Base-by-base conservation (phyloP, 805 yeast genomes). In the Trichomonascus vanleenenianus region DNA sequence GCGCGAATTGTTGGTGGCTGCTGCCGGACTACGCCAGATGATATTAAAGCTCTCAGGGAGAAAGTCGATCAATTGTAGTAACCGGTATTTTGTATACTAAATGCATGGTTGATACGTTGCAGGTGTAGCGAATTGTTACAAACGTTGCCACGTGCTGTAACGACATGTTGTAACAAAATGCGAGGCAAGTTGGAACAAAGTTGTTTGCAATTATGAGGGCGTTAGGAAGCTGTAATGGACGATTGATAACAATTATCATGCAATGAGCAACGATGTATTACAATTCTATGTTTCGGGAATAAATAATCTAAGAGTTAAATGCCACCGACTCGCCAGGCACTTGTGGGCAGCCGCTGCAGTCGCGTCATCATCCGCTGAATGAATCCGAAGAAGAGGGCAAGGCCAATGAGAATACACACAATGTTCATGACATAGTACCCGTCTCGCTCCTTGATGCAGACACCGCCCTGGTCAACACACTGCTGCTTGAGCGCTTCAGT, bases 401-500 rank as follows among this genome's bases (percentile, higher is more conserved):
- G 45, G 1, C 97, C 97, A 30, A 84, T 44, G 0, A 61, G 43
- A 2, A 89, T 75, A 63, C 97, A 91, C 10, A 86, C 48, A 7
- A 76, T 44, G 59, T 88, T 91, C 34, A 94, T 82, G 42, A 74
- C 71, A 64, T 81, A 87, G 65, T 89, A 91, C 0, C 98, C 98
- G 63, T 93, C 97, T 44, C 74, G 70, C 1, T 74, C 44, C 2
- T 76, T 64, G 0, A 57, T 48, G 48, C 87, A 78, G 2, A 48
- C 46, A 1, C 96, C 96, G 5, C 78, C 79, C 1, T 64, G 56
- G 5, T 59, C 65, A 12, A 56, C 45, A 62, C 96, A 86, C 42
- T 63, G 53, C 32, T 66, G 68, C 52, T 77, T 81, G 42, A 63
- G 65, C 3, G 53, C 60, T 54, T 65, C 70, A 8, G 60, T 56